phyloP scores from a whole-genome alignment of 495 filamentous ascomycete genomes.

The Jackrogersella minutella region DNA sequence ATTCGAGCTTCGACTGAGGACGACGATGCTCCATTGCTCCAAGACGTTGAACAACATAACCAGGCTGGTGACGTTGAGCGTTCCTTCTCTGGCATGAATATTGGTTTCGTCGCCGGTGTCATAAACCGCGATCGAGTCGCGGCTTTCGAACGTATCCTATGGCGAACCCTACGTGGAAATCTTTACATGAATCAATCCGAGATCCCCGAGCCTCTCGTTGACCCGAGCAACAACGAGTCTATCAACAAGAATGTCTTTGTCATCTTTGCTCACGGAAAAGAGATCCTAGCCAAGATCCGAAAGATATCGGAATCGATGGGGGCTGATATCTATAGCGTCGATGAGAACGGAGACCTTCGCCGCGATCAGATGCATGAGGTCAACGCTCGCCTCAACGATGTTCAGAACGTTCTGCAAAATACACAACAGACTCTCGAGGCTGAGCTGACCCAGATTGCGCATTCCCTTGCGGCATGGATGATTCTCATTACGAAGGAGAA shows the following conservation, averaged over 20 bases:
- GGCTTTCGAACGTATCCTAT: constrained; percentile 95
- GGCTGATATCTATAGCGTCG: constrained; percentile 92
- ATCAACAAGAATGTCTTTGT: constrained; percentile 98
- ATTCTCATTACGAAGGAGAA: constrained; percentile 98
- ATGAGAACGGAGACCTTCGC: constrained; percentile 93
- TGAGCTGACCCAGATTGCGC: constrained; percentile 90
- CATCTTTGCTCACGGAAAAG: constrained; percentile 98
- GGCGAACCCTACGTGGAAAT: constrained; percentile 95
- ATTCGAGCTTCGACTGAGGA: constrained; percentile 91
- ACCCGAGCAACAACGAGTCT: constrained; percentile 89
- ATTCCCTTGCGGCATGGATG: constrained; percentile 93
- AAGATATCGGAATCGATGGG: constrained; percentile 98
- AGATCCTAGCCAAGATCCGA: constrained; percentile 96
- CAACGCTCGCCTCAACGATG: constrained; percentile 88
- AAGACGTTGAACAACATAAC: constrained; percentile 85
- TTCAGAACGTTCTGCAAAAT: constrained; percentile 88
- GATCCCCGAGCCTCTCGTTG: constrained; percentile 92
- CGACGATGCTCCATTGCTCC: constrained; percentile 79
- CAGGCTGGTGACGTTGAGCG: constrained; percentile 79
- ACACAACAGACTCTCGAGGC: constrained; percentile 96
- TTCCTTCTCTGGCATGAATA: constrained; percentile 95
- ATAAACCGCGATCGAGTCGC: constrained; percentile 92
- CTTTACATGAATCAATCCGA: constrained; percentile 99
- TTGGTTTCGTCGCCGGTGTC: constrained; percentile 99
- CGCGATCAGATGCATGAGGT: constrained; percentile 96